Evolutionary conservation across 2,329 filamentous ascomycete genomes (phyloP).

Genomic region (Rutstroemia sydowiana): DNA sequence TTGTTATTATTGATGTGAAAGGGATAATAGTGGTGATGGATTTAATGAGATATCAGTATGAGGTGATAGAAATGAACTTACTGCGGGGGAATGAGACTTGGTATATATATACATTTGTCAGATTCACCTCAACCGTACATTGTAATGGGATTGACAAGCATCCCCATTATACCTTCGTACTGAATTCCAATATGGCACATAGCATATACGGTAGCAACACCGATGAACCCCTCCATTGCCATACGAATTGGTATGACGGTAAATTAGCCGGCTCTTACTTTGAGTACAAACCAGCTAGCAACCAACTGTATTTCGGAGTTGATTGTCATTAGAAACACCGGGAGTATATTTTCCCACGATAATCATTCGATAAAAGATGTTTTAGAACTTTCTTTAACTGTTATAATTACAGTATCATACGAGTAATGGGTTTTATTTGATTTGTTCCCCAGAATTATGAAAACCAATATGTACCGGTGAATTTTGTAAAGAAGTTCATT

Average conservation of each 20-base stretch:
- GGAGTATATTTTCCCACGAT: conserved; percentile 5
- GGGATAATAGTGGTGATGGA: too few species aligned
- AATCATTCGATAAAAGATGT: neutral
- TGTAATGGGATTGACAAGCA: too few species aligned
- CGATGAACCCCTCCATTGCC: neutral
- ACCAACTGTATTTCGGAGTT: neutral
- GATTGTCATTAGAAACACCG: neutral
- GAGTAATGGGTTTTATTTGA: neutral
- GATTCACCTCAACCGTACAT: too few species aligned
- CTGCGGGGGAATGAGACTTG: too few species aligned
- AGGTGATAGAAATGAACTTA: too few species aligned
- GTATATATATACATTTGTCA: too few species aligned
- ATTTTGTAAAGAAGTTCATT: neutral
- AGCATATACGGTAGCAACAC: too few species aligned
- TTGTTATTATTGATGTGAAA: too few species aligned
- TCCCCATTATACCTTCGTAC: too few species aligned
- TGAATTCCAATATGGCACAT: too few species aligned
- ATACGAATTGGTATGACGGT: conserved; percentile 1
- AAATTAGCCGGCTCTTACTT: conserved; percentile 9
- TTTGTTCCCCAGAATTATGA: neutral
- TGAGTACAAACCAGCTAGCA: neutral
- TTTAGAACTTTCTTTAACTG: too few species aligned
- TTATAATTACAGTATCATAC: neutral
- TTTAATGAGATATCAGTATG: too few species aligned
- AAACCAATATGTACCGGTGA: neutral